These are phyloP conservation scores for Hanseniaspora clermontiae DNA, from an alignment of 805 yeast species.

Conservation along the genomic window DNA sequence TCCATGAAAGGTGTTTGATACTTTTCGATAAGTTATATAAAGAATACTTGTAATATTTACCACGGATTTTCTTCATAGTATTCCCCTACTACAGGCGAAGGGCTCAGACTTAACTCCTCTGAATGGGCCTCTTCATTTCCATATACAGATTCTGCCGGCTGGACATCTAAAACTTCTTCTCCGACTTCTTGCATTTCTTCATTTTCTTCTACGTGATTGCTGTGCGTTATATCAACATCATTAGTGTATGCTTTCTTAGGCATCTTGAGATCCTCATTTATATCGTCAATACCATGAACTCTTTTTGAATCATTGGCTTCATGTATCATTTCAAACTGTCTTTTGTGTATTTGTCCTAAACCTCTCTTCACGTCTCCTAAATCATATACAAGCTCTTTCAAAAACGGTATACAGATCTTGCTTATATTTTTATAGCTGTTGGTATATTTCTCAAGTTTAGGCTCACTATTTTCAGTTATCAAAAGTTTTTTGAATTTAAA, in stretches of 20 bases:
- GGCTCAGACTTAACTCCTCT: no score
- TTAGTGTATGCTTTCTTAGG: slow-evolving; percentile 9
- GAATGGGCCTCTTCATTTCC: no score
- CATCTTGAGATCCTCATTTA: slow-evolving; percentile 14
- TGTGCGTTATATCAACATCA: slow-evolving; percentile 10
- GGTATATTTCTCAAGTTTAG: background rate
- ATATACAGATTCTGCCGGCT: no score
- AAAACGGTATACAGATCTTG: slow-evolving; percentile 5
- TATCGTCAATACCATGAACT: slow-evolving; percentile 8
- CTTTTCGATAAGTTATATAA: background rate
- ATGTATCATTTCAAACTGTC: slow-evolving; percentile 6
- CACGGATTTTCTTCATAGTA: slow-evolving; percentile 60
- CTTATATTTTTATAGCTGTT: background rate
- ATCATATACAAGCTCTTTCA: background rate
- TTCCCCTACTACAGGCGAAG: slow-evolving; percentile 35
- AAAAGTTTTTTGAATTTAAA: slow-evolving; percentile 33
- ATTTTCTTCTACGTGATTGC: slow-evolving; percentile 27
- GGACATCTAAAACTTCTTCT: background rate
- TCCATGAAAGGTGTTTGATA: slow-evolving; percentile 12
- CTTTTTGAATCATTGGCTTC: slow-evolving; percentile 19
- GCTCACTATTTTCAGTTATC: slow-evolving; percentile 5
- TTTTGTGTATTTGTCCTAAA: background rate
- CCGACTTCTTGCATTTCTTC: background rate
- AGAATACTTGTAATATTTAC: slow-evolving; percentile 24
- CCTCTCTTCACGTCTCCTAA: background rate